A percentile compares a stretch with the other conserved stretches of the same genome.
phyloP scores from a whole-genome alignment of 192 early-diverging fungal genomes.

The Lobosporangium transversale region DNA sequence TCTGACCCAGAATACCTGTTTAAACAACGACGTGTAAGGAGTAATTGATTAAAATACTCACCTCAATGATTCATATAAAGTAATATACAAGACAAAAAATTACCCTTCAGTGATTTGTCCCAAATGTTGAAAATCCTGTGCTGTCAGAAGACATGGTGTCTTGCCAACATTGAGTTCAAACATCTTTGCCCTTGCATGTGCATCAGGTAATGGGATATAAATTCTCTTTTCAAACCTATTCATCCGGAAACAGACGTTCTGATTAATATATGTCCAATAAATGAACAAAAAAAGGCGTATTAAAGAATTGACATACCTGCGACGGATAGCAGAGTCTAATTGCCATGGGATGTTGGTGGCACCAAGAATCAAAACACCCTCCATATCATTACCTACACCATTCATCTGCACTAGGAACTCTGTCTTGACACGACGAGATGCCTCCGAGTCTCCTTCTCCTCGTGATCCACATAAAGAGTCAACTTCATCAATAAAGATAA shows the following conservation, averaged over 20 bases:
- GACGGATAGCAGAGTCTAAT: slow-evolving; percentile 90
- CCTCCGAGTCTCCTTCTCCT: slow-evolving; percentile 98
- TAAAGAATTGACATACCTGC: slow-evolving; percentile 63
- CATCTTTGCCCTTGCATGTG: slow-evolving; percentile 87
- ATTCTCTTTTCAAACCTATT: slow-evolving; percentile 95
- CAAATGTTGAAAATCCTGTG: slow-evolving; percentile 78
- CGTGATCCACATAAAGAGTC: slow-evolving; percentile 95
- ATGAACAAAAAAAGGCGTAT: neutral
- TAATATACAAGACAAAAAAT: too few species aligned
- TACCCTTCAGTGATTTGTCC: slow-evolving; percentile 88
- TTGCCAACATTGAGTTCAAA: slow-evolving; percentile 93
- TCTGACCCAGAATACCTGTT: slow-evolving; percentile 92
- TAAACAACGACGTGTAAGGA: neutral
- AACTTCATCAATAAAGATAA: slow-evolving; percentile 99
- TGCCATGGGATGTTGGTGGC: slow-evolving; percentile 99
- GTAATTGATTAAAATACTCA: too few species aligned
- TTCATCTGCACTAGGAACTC: slow-evolving; percentile 99
- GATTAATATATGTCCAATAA: too few species aligned
- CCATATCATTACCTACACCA: slow-evolving; percentile 95
- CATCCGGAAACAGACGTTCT: neutral
- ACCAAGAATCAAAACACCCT: slow-evolving; percentile 93
- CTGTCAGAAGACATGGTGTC: slow-evolving; percentile 83
- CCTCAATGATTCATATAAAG: too few species aligned
- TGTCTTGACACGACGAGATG: slow-evolving; percentile 94
- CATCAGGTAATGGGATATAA: slow-evolving; percentile 96